A percentile compares a stretch with the other conserved stretches of the same genome.
Conservation (phyloP, 2,329 filamentous ascomycete species). For the Bipolaris bicolor region DNA sequence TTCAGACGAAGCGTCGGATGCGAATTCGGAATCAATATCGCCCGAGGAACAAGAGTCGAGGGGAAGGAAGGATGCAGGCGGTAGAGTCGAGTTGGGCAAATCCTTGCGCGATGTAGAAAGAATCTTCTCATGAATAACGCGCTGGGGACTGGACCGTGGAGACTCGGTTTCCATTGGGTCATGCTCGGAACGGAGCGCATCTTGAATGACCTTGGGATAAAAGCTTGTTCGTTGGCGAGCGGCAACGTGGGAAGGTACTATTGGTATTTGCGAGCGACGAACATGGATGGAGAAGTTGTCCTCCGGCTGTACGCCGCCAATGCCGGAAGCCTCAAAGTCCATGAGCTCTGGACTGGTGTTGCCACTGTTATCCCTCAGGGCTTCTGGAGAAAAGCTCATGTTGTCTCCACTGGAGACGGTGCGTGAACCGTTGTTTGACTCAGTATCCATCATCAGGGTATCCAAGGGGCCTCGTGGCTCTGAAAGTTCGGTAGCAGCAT, state of each 20-base stretch:
- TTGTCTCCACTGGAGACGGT: constrained; percentile 36
- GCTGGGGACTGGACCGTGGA: constrained; percentile 14
- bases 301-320: constrained; percentile 66
- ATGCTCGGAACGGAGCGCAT: constrained; percentile 35
- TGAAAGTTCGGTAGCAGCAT: constrained; percentile 29
- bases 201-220: constrained; percentile 43
- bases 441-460: constrained; percentile 25
- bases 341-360: constrained; percentile 37
- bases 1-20: constrained; percentile 46
- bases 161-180: constrained; percentile 12
- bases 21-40: constrained; percentile 45
- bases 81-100: constrained; percentile 54
- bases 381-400: constrained; percentile 46
- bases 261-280: constrained; percentile 36
- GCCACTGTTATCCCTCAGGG: constrained; percentile 33
- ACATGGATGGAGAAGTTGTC: constrained; percentile 63
- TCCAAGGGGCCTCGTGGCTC: constrained; percentile 39
- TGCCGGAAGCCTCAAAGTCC: constrained; percentile 59
- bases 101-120: constrained; percentile 71
- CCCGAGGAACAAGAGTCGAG: constrained; percentile 46
- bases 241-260: constrained; percentile 1
- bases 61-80: constrained; percentile 53
- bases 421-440: constrained; percentile 41
- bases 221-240: constrained; percentile 19
- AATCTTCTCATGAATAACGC: constrained; percentile 67